phyloP scores from a whole-genome alignment of 495 filamentous ascomycete genomes.

The Annulohypoxylon stygium region DNA sequence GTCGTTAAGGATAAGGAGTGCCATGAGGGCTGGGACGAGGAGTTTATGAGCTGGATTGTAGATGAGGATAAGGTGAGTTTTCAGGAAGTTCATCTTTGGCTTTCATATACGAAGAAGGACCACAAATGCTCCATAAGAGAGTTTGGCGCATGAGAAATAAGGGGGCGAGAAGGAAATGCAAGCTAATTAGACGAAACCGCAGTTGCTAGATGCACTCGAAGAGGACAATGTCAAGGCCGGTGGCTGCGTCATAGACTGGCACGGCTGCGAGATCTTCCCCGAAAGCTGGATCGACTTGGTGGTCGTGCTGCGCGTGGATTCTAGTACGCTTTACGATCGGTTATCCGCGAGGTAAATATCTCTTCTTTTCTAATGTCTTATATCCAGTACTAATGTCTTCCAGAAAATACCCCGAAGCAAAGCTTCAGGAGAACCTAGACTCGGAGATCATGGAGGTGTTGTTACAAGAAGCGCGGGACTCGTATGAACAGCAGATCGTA shows the following conservation, averaged over 20 bases:
- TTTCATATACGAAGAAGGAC: not conserved
- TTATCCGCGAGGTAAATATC: conserved; percentile 76
- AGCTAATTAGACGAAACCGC: conserved; percentile 23
- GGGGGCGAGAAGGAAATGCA: not conserved
- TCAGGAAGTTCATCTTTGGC: conserved; percentile 28
- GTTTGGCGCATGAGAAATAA: not conserved
- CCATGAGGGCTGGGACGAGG: conserved; percentile 86
- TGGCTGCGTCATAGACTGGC: conserved; percentile 96
- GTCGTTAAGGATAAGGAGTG: conserved; percentile 87
- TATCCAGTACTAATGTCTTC: not conserved
- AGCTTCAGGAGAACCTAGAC: conserved; percentile 96
- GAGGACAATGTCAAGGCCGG: conserved; percentile 77
- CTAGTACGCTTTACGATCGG: conserved; percentile 85
- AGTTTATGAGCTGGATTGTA: conserved; percentile 89
- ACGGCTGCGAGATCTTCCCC: conserved; percentile 96
- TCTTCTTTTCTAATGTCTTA: conserved; percentile 5
- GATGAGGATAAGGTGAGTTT: conserved; percentile 90
- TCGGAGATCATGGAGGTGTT: conserved; percentile 98
- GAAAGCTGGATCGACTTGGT: conserved; percentile 95
- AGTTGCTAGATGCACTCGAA: conserved; percentile 93
- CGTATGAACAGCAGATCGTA: conserved; percentile 88
- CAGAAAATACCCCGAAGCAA: conserved; percentile 83
- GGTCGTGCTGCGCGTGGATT: conserved; percentile 86
- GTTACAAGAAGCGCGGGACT: conserved; percentile 87
- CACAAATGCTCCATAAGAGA: conserved; percentile 44